These are phyloP conservation scores for Panaeolus papilionaceus DNA, from an alignment of 768 basidiomycete genomes.

Conservation along the genomic window DNA sequence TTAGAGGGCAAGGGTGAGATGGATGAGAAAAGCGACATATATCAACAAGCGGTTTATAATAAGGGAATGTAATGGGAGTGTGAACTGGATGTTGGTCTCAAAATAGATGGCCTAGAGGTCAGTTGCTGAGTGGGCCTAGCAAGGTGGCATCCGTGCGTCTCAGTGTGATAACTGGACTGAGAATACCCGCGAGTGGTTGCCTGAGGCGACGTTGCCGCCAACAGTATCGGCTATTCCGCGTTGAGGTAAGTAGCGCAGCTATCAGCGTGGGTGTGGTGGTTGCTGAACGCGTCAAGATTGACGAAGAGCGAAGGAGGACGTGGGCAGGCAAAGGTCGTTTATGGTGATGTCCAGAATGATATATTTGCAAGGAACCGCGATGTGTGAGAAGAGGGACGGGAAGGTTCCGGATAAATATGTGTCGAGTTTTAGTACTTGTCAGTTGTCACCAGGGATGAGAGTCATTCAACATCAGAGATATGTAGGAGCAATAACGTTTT, in stretches of 20 bases:
- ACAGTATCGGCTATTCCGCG: not conserved
- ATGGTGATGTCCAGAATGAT: not conserved
- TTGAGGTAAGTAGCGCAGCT: not conserved
- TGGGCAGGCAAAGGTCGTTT: constrained; percentile 2
- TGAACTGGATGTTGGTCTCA: not conserved
- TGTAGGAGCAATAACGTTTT: not conserved
- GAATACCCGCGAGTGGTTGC: not conserved
- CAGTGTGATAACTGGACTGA: not conserved
- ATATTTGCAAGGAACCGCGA: not conserved
- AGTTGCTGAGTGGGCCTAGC: not conserved
- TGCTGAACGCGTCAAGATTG: not conserved
- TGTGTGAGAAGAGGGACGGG: constrained; percentile 1
- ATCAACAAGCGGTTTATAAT: not conserved
- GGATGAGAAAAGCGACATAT: not conserved
- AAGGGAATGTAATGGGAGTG: not conserved
- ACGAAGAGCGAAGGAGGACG: not conserved
- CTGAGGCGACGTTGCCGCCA: not conserved
- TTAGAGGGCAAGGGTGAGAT: not conserved
- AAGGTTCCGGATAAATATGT: not conserved
- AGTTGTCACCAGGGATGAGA: not conserved
- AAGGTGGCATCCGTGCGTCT: not conserved
- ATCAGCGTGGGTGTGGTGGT: not conserved
- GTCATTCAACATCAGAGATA: not conserved
- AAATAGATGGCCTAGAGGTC: not conserved
- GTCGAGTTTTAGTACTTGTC: not conserved